Evolutionary conservation across 768 basidiomycete species (phyloP), one percentile per base, ranked within the genome.

Genomic region (Coprinopsis strossmayeri): DNA sequence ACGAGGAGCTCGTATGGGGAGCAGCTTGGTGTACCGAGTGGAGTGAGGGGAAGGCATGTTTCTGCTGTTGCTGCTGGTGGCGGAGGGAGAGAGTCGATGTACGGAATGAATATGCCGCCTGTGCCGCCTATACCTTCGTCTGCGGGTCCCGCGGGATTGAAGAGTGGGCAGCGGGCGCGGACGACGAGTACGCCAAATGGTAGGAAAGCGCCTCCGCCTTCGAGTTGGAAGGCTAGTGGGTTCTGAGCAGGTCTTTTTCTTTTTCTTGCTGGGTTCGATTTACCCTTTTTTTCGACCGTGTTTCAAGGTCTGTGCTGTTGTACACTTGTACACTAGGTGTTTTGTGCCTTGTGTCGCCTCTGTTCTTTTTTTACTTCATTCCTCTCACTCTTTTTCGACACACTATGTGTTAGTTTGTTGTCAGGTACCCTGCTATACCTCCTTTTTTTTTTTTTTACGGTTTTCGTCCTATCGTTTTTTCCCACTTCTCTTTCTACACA

Each of bases 1-100:
- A 76, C 84, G 35, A 73, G 74, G 55, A 89, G 83, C 56, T 80
- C 77, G 40, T 89, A 89, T 56, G 89, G 86, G 11, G 84, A 84
- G 51, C 76, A 78, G 12, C n/a, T n/a, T n/a, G 43, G 27, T 25
- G 40, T 12, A 9, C 11, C 21, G 9, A 23, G 40, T 42, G 40
- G 40, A 10, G 20, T 5, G 37, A 38, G 24, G 52, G 24, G 24
- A 39, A 34, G 46, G 48, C 23, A 42, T 23, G 40, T 42, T 5
- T 42, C 40, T 40, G 48, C 44, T 28, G 47, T 34, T 15, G 47
- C 23, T n/a, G 9, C 30, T 32, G 37, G 34, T 20, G 45, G 38
- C 25, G 30, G 45, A 23, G 41, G 49, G 11, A 53, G 52, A 41
- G 47, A 48, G 15, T 46, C 49, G 46, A 34, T 55, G 53, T 40